Conservation (phyloP, 192 early-diverging fungal species). For the Rhizoclosmatium sp. region DNA sequence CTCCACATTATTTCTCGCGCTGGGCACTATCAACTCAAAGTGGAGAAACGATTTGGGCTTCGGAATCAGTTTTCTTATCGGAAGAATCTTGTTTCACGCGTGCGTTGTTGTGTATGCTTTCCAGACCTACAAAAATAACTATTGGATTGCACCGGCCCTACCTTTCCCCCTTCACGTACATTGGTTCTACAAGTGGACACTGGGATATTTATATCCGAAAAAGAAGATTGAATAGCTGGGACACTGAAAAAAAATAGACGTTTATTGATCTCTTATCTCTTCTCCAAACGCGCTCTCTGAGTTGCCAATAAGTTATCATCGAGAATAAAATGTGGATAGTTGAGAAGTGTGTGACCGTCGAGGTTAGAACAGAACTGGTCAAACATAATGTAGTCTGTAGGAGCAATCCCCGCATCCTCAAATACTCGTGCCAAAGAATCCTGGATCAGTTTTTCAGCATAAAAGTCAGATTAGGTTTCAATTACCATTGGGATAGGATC, state of each 20-base stretch:
- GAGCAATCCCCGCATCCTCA: slow-evolving; percentile 36
- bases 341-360: slow-evolving; percentile 42
- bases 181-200: slow-evolving; percentile 38
- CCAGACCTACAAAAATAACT: slow-evolving; percentile 42
- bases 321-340: slow-evolving; percentile 46
- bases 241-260: not conserved
- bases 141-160: slow-evolving; percentile 28
- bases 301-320: slow-evolving; percentile 36
- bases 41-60: slow-evolving; percentile 62
- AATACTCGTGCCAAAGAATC: slow-evolving; percentile 44
- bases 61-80: slow-evolving; percentile 44
- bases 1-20: slow-evolving; percentile 65
- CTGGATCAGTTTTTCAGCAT: slow-evolving; percentile 8
- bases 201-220: slow-evolving; percentile 1
- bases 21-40: slow-evolving; percentile 56
- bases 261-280: not conserved
- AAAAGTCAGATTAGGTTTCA: slow-evolving; percentile 1
- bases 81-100: slow-evolving; percentile 54
- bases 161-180: slow-evolving; percentile 34
- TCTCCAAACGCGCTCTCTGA: not conserved
- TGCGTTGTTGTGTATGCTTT: slow-evolving; percentile 54
- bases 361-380: slow-evolving; percentile 41
- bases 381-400: slow-evolving; percentile 39
- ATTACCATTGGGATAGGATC: slow-evolving; percentile 59
- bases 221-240: slow-evolving; percentile 4